These are phyloP conservation scores for Rachicladosporium sp. DNA, from an alignment of 2,329 filamentous ascomycete species.

Conservation along the genomic window DNA sequence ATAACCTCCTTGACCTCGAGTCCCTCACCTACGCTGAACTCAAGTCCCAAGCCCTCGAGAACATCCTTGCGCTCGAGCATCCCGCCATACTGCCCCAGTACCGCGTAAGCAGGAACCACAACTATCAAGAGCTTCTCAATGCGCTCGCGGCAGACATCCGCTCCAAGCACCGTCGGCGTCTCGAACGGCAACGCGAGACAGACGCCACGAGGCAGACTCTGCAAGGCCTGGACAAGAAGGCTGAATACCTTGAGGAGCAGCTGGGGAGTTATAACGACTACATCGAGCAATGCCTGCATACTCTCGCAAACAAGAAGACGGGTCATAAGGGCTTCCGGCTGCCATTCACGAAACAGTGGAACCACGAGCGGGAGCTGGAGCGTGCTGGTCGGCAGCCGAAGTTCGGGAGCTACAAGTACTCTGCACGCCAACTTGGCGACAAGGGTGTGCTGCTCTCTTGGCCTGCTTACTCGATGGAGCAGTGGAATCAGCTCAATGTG, in stretches of 20 bases:
- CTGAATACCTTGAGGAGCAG: conserved; percentile 84
- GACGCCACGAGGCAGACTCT: conserved; percentile 71
- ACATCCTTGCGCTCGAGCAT: conserved; percentile 79
- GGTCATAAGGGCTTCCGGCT: conserved; percentile 57
- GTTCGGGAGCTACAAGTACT: conserved; percentile 97
- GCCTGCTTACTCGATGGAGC: conserved; percentile 66
- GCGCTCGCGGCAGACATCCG: conserved; percentile 93
- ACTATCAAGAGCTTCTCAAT: conserved; percentile 96
- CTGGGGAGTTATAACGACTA: conserved; percentile 98
- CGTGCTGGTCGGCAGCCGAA: conserved; percentile 87
- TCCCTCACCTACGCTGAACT: conserved; percentile 82
- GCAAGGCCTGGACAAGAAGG: conserved; percentile 68
- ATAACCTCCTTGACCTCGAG: conserved; percentile 67
- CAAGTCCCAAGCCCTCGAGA: conserved; percentile 86
- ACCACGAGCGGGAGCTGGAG: conserved; percentile 92
- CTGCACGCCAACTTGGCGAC: conserved; percentile 72
- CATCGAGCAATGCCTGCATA: conserved; percentile 96
- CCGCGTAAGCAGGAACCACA: conserved; percentile 73
- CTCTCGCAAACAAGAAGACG: conserved; percentile 93
- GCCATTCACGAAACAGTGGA: conserved; percentile 97
- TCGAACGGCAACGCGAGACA: conserved; percentile 82
- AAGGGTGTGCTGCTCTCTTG: conserved; percentile 92
- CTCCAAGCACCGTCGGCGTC: conserved; percentile 83
- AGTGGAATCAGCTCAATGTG: conserved; percentile 86
- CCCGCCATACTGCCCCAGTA: conserved; percentile 41